These are phyloP conservation scores for Prunus salicina DNA, from an alignment of 306 rosid species.

Conservation along the genomic window DNA sequence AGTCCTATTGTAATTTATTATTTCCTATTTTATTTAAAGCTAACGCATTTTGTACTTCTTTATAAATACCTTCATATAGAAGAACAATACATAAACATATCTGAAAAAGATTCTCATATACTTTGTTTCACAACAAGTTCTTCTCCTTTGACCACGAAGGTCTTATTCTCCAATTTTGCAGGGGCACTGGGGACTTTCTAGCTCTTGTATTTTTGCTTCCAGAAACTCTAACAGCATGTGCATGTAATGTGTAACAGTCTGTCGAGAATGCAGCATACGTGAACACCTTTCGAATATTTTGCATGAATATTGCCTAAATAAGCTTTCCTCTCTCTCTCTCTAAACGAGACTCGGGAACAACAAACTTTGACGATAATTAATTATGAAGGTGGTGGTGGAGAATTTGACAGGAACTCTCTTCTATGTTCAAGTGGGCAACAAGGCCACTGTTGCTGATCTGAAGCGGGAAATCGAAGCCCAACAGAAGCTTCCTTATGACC, in stretches of 20 bases:
- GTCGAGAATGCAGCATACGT: conserved; percentile 30
- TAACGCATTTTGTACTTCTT: too few species aligned
- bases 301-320: not conserved
- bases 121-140: too few species aligned
- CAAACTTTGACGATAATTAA: too few species aligned
- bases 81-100: too few species aligned
- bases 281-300: not conserved
- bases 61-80: too few species aligned
- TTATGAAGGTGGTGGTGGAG: conserved; percentile 36
- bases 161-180: too few species aligned
- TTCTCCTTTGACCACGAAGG: too few species aligned
- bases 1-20: too few species aligned
- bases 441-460: conserved; percentile 52
- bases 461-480: conserved; percentile 57
- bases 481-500: conserved; percentile 57
- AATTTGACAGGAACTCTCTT: conserved; percentile 42
- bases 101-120: too few species aligned
- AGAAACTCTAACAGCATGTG: not conserved
- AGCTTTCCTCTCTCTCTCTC: not conserved
- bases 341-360: too few species aligned
- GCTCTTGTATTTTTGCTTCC: not conserved
- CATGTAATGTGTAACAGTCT: conserved; percentile 15
- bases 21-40: too few species aligned
- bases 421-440: conserved; percentile 23
- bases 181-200: not conserved